Evolutionary conservation across 306 rosid genomes (phyloP), one percentile per base, ranked within the genome.

Genomic region (Quercus aquifolioides): DNA sequence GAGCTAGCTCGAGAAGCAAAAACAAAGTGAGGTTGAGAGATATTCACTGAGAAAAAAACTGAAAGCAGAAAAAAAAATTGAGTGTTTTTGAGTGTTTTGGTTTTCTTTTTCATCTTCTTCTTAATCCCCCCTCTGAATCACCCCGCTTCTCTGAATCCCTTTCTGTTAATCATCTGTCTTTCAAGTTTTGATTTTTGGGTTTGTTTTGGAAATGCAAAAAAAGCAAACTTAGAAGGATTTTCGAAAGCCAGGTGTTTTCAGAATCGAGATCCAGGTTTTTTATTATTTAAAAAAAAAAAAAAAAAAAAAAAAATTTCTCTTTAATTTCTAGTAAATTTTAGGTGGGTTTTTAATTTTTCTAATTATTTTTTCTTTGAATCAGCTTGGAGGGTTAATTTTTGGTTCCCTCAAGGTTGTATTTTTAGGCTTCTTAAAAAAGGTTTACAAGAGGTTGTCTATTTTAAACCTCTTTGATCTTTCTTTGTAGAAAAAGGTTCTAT

Each of bases 141-240:
- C 88, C 98, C 97, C 97, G 92, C 95, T 91, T 90, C 97, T 91
- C 94, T 90, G 98, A 86, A 91, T 95, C 98, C 97, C 98, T 89
- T 93, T 95, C 98, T 93, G 99, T 88, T 92, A 87, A 90, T 91
- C 92, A 89, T 91, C 97, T 93, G 98, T 91, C 97, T 95, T 93
- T 93, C 98, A 85, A 78, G 78, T 69, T 73, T 81, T 74, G 90
- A 85, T 86, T 90, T 92, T 91, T 84, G 91, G 96, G 98, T 95
- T 91, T 95, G 98, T 90, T 88, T 88, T 88, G 85, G 12, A 59
- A 78, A 5, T 73, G 13, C 20, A 43, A 23, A 67, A 81, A 84
- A 89, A 86, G 88, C 98, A 88, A 89, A 88, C 98, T 92, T 92
- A 30, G 91, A 89, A 87, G 82, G 73, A 74, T 91, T 90, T 65